phyloP scores from a whole-genome alignment of 768 basidiomycete genomes.

The Phylloporus sp. region DNA sequence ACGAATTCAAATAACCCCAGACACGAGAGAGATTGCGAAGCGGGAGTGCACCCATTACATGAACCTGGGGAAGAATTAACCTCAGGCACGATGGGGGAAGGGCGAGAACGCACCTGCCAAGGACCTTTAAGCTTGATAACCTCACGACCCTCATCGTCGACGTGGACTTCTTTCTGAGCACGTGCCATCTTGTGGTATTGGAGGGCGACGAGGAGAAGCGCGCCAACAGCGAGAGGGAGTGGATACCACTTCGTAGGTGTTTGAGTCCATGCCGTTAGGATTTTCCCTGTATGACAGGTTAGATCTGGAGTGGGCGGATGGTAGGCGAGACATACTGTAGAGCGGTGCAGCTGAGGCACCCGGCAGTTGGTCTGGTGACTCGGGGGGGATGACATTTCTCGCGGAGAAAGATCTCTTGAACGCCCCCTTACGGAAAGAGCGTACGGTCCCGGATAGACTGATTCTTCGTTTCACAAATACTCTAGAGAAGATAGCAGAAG shows the following conservation, averaged over 20 bases:
- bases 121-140: conserved; percentile 81
- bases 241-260: conserved; percentile 97
- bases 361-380: conserved; percentile 46
- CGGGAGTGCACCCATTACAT: conserved; percentile 92
- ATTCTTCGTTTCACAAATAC: conserved; percentile 32
- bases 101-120: conserved; percentile 67
- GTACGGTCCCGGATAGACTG: conserved; percentile 30
- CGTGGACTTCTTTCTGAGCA: conserved; percentile 59
- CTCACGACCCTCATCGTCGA: conserved; percentile 82
- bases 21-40: conserved; percentile 92
- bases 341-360: conserved; percentile 38
- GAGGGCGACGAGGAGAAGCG: conserved; percentile 76
- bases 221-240: conserved; percentile 85
- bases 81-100: background rate
- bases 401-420: conserved; percentile 25
- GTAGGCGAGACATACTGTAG: conserved; percentile 36
- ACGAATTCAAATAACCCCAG: conserved; percentile 94
- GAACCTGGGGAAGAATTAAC: conserved; percentile 54
- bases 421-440: conserved; percentile 24
- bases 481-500: conserved; percentile 30
- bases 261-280: conserved; percentile 75
- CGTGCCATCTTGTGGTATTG: conserved; percentile 63
- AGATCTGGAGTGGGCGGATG: background rate
- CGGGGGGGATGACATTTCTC: conserved; percentile 26
- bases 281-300: conserved; percentile 40